A percentile compares a stretch with the other conserved stretches of the same genome.
These are phyloP conservation scores for Rhizopogon salebrosus DNA, from an alignment of 768 basidiomycete species.

Conservation along the genomic window DNA sequence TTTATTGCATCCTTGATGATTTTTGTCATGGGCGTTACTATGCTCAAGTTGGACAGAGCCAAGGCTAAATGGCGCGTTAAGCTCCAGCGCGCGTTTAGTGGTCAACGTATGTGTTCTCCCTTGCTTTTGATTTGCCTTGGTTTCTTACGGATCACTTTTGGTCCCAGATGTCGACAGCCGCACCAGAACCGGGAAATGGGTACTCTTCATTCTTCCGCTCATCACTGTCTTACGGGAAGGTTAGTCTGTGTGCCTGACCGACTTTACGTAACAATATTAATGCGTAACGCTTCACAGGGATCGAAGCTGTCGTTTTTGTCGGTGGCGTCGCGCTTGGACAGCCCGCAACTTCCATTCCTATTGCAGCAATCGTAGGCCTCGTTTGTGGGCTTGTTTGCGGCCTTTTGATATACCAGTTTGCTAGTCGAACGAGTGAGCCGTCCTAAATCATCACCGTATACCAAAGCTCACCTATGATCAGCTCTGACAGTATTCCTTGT, in stretches of 20 bases:
- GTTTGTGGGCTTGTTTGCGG: conserved; percentile 73
- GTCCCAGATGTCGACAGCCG: conserved; percentile 39
- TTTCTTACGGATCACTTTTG: not conserved
- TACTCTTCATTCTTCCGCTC: conserved; percentile 83
- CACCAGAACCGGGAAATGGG: conserved; percentile 68
- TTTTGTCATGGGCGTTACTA: conserved; percentile 88
- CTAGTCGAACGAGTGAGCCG: conserved; percentile 60
- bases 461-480: conserved; percentile 10
- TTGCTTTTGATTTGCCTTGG: not conserved
- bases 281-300: conserved; percentile 32
- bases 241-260: conserved; percentile 9
- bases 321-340: conserved; percentile 88
- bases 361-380: conserved; percentile 84
- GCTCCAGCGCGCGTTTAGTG: conserved; percentile 72
- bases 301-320: conserved; percentile 92
- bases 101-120: conserved; percentile 36
- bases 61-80: conserved; percentile 94
- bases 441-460: not conserved
- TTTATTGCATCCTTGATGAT: conserved; percentile 77
- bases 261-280: not conserved
- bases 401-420: conserved; percentile 74
- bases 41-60: conserved; percentile 93
- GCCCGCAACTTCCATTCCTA: conserved; percentile 79
- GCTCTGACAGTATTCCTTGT: conserved; percentile 86
- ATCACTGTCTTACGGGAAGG: conserved; percentile 94